phyloP scores from a whole-genome alignment of 1,284 basidiomycete genomes.

The Sporisorium scitamineum region DNA sequence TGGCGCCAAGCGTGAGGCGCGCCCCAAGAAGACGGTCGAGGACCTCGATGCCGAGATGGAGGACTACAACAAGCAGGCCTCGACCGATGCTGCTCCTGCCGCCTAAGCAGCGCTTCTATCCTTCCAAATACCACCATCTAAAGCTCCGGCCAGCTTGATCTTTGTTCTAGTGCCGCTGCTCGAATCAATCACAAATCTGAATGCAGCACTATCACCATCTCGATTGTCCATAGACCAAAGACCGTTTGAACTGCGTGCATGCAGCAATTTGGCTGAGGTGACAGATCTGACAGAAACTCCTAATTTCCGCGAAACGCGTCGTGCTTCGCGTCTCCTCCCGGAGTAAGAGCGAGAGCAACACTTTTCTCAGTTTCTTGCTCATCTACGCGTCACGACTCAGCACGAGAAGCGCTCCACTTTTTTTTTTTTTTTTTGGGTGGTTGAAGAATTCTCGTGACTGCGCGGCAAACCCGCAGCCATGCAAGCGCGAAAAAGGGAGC shows the following conservation, averaged over 20 bases:
- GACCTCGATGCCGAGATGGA: conserved; percentile 77
- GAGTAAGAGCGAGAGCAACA: conserved; percentile 11
- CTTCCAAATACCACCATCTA: neutral
- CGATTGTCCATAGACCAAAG: neutral
- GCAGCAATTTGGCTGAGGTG: neutral
- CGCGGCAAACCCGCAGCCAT: neutral
- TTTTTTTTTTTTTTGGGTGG: neutral
- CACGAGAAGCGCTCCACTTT: conserved; percentile 1
- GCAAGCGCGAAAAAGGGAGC: too few species aligned
- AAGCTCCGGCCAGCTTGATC: neutral
- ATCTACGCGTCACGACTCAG: conserved; percentile 33
- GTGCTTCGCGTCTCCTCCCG: conserved; percentile 8
- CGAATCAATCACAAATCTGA: neutral
- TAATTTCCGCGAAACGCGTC: conserved; percentile 2
- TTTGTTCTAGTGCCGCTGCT: neutral
- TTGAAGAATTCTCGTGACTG: neutral
- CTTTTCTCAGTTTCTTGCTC: neutral
- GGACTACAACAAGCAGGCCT: conserved; percentile 64
- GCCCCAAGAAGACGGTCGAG: conserved; percentile 73
- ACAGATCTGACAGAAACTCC: neutral
- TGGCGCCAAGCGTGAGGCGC: conserved; percentile 65
- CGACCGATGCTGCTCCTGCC: conserved; percentile 42
- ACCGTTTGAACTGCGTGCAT: neutral
- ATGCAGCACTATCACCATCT: neutral
- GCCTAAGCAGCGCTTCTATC: conserved; percentile 13